These are phyloP conservation scores for Ogataea minuta DNA, from an alignment of 805 yeast genomes.

Conservation along the genomic window DNA sequence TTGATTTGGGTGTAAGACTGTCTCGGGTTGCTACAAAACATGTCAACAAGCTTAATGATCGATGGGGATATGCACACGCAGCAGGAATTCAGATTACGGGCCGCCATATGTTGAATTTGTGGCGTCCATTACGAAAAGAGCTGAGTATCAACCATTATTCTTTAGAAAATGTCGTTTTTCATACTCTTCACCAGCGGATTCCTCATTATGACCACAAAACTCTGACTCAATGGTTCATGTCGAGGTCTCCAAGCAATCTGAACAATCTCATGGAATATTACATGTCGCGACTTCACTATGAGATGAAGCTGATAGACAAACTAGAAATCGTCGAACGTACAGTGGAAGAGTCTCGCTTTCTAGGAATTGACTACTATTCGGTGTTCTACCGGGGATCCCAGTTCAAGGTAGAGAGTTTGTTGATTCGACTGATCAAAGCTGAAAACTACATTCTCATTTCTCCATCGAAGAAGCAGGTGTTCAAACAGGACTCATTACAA, in stretches of 20 bases:
- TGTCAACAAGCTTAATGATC: slow-evolving; percentile 56
- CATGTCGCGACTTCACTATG: slow-evolving; percentile 43
- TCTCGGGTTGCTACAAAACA: slow-evolving; percentile 55
- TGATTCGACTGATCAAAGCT: slow-evolving; percentile 69
- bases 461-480: slow-evolving; percentile 79
- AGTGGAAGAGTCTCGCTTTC: slow-evolving; percentile 77
- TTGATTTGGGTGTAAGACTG: slow-evolving; percentile 55
- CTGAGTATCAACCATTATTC: slow-evolving; percentile 64
- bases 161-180: slow-evolving; percentile 71
- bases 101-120: slow-evolving; percentile 77
- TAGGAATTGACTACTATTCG: slow-evolving; percentile 89
- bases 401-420: slow-evolving; percentile 84
- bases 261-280: slow-evolving; percentile 45
- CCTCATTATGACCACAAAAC: slow-evolving; percentile 57
- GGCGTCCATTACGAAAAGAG: slow-evolving; percentile 73
- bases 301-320: slow-evolving; percentile 47
- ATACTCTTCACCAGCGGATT: slow-evolving; percentile 61
- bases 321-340: slow-evolving; percentile 69
- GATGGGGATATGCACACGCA: slow-evolving; percentile 83
- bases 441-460: slow-evolving; percentile 74
- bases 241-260: slow-evolving; percentile 22
- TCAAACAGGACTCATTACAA: slow-evolving; percentile 80
- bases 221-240: slow-evolving; percentile 47
- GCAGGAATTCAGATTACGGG: slow-evolving; percentile 71
- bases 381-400: slow-evolving; percentile 91